Conservation (phyloP, 73 alveolate species). For the Tetrahymena borealis region DNA sequence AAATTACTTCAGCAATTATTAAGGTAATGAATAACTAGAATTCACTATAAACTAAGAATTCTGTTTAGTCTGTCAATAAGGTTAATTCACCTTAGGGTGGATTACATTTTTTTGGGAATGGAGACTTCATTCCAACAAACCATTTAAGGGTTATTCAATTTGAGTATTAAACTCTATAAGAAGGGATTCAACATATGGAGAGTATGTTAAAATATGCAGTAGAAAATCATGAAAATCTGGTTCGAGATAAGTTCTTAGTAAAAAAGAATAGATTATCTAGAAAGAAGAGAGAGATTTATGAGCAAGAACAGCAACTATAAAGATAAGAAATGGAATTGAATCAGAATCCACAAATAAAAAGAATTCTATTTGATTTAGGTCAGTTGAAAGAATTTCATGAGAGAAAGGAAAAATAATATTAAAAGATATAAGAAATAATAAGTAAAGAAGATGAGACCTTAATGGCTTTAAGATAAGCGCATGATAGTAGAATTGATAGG, state of each 20-base stretch:
- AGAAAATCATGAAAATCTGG: not conserved
- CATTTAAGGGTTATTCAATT: not conserved
- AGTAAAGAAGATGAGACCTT: not conserved
- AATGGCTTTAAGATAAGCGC: not conserved
- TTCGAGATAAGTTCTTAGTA: not conserved
- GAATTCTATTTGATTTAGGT: not conserved
- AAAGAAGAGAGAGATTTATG: not conserved
- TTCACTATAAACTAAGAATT: not conserved
- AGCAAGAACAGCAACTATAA: not conserved
- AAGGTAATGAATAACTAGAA: not conserved
- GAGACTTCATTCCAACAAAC: not conserved
- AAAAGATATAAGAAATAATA: not conserved
- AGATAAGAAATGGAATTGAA: not conserved
- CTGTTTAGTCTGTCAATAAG: not conserved
- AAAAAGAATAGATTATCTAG: not conserved
- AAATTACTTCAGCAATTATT: not conserved
- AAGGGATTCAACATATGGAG: not conserved
- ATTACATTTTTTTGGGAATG: not conserved
- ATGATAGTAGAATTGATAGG: not conserved
- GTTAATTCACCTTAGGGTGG: not conserved
- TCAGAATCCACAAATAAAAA: not conserved
- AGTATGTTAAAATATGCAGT: not conserved
- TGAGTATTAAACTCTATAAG: not conserved
- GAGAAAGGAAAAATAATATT: not conserved
- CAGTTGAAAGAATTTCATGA: not conserved